phyloP scores from a whole-genome alignment of 164 flowering plant species.

The Stephania cephalantha region DNA sequence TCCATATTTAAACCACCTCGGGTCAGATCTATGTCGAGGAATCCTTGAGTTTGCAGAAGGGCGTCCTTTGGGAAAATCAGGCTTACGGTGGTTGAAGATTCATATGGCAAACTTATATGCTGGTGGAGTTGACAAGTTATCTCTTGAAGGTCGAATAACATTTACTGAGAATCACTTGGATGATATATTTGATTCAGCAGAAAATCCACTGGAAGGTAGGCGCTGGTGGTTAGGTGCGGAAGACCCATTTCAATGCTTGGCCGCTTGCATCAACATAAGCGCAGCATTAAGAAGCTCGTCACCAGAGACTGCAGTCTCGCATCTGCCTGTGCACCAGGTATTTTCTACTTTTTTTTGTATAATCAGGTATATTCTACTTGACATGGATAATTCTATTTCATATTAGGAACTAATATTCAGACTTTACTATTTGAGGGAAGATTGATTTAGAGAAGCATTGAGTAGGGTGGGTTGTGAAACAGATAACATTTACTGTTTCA shows the following conservation, averaged over 20 bases:
- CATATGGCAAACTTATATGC: conserved; percentile 90
- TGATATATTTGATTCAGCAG: conserved; percentile 95
- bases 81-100: conserved; percentile 89
- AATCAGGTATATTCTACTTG: too few species aligned
- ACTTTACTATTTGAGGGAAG: not conserved
- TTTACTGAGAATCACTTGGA: conserved; percentile 81
- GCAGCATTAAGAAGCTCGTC: conserved; percentile 81
- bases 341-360: not conserved
- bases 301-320: conserved; percentile 75
- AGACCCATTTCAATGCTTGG: conserved; percentile 91
- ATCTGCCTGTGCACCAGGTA: conserved; percentile 68
- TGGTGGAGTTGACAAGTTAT: conserved; percentile 89
- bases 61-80: conserved; percentile 84
- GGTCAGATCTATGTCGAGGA: conserved; percentile 95
- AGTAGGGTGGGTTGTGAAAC: not conserved
- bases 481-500: not conserved
- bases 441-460: not conserved
- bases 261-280: conserved; percentile 62
- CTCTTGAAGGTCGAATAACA: conserved; percentile 69
- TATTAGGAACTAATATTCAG: too few species aligned
- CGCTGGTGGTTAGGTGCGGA: conserved; percentile 97
- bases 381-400: too few species aligned
- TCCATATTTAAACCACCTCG: conserved; percentile 92
- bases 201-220: conserved; percentile 86
- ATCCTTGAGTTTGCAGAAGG: conserved; percentile 92